Percentiles rank a stretch among this genome's conserved stretches.
Conservation (phyloP, 176 grass and related monocot species). For the Bothriochloa decipiens region DNA sequence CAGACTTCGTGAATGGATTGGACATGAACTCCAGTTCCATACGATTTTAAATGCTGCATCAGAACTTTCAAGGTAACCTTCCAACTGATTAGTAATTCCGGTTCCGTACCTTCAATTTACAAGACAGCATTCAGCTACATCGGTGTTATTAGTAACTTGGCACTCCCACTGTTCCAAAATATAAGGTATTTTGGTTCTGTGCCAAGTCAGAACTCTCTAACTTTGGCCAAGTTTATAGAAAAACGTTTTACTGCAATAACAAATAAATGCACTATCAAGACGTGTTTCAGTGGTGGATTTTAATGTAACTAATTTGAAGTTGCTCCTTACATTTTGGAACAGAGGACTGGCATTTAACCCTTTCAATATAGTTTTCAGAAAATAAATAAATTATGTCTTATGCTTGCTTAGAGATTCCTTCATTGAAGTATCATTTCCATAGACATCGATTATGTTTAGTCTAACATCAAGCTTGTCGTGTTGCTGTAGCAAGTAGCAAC, state of each 20-base stretch:
- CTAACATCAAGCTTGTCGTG: not conserved
- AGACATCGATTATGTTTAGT: not conserved
- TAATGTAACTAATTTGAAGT: not conserved
- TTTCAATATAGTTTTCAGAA: slow-evolving; percentile 19
- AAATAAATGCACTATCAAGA: not conserved
- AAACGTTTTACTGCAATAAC: not conserved
- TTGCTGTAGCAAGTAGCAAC: not conserved
- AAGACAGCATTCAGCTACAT: slow-evolving; percentile 11
- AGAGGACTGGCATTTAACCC: not conserved
- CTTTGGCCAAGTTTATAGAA: not conserved
- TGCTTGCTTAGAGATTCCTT: not conserved
- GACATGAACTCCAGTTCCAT: slow-evolving; percentile 78
- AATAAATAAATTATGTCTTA: not conserved
- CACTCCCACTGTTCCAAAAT: not conserved
- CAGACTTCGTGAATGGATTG: slow-evolving; percentile 78
- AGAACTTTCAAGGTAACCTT: slow-evolving; percentile 77
- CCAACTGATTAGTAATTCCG: slow-evolving; percentile 15
- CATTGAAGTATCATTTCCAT: slow-evolving; percentile 5
- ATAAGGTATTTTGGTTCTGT: not conserved
- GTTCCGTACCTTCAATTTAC: slow-evolving; percentile 17
- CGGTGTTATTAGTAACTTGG: not conserved
- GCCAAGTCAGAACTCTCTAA: not conserved
- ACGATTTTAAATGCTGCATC: slow-evolving; percentile 36
- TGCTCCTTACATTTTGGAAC: not conserved
- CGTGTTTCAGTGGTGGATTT: not conserved